These are phyloP conservation scores for Larix sibirica DNA, from an alignment of 83 land plant genomes.

Conservation along the genomic window DNA sequence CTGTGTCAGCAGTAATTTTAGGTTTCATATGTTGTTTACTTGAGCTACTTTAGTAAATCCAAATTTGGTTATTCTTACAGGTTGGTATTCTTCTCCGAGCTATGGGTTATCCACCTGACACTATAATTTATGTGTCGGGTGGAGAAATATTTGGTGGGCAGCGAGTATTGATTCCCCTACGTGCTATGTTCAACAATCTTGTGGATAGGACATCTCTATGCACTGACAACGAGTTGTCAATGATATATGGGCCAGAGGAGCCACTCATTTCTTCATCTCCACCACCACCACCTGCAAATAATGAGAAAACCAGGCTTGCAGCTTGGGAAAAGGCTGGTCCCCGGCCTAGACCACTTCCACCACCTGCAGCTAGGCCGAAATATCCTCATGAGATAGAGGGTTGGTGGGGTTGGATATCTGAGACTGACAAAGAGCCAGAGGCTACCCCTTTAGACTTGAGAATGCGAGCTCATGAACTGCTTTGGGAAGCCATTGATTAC, in stretches of 20 bases:
- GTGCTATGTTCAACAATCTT: conserved; percentile 80
- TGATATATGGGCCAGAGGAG: conserved; percentile 66
- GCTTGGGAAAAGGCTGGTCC: conserved; percentile 94
- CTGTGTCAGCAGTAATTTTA: conserved; percentile 5
- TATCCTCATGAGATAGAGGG: conserved; percentile 91
- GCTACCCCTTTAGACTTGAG: conserved; percentile 57
- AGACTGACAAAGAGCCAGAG: conserved; percentile 66
- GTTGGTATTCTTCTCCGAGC: conserved; percentile 86
- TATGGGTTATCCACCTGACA: conserved; percentile 77
- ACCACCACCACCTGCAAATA: conserved; percentile 33
- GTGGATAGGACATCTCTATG: conserved; percentile 85
- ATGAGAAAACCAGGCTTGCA: conserved; percentile 45
- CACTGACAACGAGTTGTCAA: conserved; percentile 60
- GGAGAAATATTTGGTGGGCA: conserved; percentile 91
- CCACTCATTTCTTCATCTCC: conserved; percentile 43
- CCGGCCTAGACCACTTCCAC: conserved; percentile 91
- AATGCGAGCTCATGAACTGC: conserved; percentile 63
- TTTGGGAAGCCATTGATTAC: conserved; percentile 92
- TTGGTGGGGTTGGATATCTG: conserved; percentile 95
- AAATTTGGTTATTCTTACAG: conserved; percentile 38
- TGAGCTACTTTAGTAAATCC: background rate
- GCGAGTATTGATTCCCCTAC: conserved; percentile 78
- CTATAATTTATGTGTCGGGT: conserved; percentile 81
- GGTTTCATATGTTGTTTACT: background rate
- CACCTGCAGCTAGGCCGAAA: conserved; percentile 78